These are phyloP conservation scores for Bipolaris gigantea DNA, from an alignment of 2,329 filamentous ascomycete genomes.

Conservation along the genomic window DNA sequence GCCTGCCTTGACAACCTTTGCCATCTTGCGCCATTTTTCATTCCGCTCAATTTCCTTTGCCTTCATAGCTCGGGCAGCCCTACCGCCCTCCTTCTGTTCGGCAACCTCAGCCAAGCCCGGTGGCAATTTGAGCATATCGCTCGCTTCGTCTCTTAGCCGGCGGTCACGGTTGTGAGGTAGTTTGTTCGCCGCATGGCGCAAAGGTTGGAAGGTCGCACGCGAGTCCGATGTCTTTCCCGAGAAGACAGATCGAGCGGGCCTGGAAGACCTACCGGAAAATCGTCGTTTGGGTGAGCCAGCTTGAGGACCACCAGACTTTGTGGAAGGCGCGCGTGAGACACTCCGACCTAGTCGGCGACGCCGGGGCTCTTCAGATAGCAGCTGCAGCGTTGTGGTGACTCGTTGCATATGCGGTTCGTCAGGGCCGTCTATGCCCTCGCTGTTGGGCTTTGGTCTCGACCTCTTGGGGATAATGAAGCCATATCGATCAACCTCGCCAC, in stretches of 20 bases:
- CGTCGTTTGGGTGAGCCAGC: conserved; percentile 45
- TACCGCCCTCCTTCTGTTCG: conserved; percentile 51
- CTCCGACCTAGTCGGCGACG: conserved; percentile 56
- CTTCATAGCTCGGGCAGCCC: conserved; percentile 53
- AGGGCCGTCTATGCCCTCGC: conserved; percentile 33
- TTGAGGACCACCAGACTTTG: conserved; percentile 43
- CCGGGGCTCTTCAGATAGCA: conserved; percentile 60
- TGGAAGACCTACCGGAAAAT: conserved; percentile 48
- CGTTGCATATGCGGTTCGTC: conserved; percentile 54
- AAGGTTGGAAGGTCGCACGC: conserved; percentile 41
- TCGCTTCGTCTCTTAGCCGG: conserved; percentile 60
- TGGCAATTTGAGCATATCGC: conserved; percentile 66
- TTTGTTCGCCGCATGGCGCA: conserved; percentile 57
- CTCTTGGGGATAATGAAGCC: conserved; percentile 61
- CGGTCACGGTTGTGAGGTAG: conserved; percentile 58
- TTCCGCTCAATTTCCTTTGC: conserved; percentile 64
- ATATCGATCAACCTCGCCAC: conserved; percentile 64
- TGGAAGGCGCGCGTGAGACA: conserved; percentile 52
- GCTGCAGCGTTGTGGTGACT: conserved; percentile 61
- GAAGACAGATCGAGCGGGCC: conserved; percentile 46
- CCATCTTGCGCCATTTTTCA: conserved; percentile 71
- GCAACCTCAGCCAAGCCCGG: conserved; percentile 53
- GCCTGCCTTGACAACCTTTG: conserved; percentile 50
- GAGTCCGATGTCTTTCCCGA: conserved; percentile 48
- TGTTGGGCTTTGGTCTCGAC: conserved; percentile 35